These are phyloP conservation scores for Populus euphratica DNA, from an alignment of 345 rosid genomes.

Conservation along the genomic window DNA sequence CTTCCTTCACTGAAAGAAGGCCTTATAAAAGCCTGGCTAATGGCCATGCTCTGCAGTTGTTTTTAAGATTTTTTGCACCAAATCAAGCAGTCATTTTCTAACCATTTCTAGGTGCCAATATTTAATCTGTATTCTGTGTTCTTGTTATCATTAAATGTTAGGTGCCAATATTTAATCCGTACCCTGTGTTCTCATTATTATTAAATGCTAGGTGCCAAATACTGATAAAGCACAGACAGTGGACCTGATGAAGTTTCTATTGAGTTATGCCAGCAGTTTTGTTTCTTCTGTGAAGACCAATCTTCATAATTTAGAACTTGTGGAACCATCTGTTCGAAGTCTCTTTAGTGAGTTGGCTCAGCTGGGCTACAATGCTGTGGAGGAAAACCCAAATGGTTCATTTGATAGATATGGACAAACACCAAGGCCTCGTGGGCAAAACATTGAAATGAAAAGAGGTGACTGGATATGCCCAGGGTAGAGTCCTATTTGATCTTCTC, in stretches of 20 bases:
- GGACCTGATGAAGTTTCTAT: slow-evolving; percentile 74
- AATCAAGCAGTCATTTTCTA: background rate
- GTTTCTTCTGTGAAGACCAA: slow-evolving; percentile 28
- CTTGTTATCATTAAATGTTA: slow-evolving; percentile 7
- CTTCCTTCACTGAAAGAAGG: too few relatives aligned
- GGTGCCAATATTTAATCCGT: background rate
- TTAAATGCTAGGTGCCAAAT: slow-evolving; percentile 36
- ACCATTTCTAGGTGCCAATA: background rate
- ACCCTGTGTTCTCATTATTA: background rate
- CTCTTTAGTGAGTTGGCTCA: slow-evolving; percentile 57
- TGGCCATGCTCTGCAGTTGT: too few relatives aligned
- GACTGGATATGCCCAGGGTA: slow-evolving; percentile 94
- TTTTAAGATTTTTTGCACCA: too few relatives aligned
- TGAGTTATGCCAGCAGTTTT: slow-evolving; percentile 58
- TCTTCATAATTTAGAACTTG: slow-evolving; percentile 33
- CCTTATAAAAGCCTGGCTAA: too few relatives aligned
- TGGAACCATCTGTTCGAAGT: slow-evolving; percentile 56
- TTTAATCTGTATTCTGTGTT: background rate
- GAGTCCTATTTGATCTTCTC: background rate
- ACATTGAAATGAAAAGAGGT: slow-evolving; percentile 80
- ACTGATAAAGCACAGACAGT: slow-evolving; percentile 45
- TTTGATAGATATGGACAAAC: slow-evolving; percentile 41
- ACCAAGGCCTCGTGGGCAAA: slow-evolving; percentile 38
- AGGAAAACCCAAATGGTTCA: slow-evolving; percentile 23
- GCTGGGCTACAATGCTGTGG: slow-evolving; percentile 34